These are phyloP conservation scores for Ascoidea tarda DNA, from an alignment of 805 yeast genomes.

Conservation along the genomic window DNA sequence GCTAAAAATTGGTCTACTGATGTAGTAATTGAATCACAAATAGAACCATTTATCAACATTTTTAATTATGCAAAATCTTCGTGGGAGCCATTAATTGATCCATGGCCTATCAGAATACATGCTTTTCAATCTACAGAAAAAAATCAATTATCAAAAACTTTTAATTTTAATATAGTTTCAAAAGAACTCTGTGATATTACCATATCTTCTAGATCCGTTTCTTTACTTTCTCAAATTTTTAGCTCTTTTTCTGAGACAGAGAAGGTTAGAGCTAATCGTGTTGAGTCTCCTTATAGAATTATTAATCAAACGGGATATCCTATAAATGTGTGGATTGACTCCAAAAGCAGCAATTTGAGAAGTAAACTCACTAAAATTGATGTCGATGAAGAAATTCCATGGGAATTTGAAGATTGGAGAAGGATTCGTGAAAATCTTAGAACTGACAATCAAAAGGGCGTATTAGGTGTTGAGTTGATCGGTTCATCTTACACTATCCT, in stretches of 20 bases:
- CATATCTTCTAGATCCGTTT: conserved; percentile 69
- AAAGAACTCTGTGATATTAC: conserved; percentile 67
- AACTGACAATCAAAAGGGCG: conserved; percentile 45
- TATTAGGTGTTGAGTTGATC: conserved; percentile 46
- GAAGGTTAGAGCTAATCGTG: conserved; percentile 47
- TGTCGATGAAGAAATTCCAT: conserved; percentile 41
- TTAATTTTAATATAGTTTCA: conserved; percentile 59
- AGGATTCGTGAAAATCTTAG: conserved; percentile 66
- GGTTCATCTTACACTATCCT: conserved; percentile 42
- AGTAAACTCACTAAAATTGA: conserved; percentile 21
- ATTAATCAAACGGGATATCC: conserved; percentile 77
- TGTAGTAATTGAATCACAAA: conserved; percentile 48
- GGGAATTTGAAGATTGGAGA: conserved; percentile 96
- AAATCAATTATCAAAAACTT: conserved; percentile 20
- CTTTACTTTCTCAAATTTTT: conserved; percentile 57
- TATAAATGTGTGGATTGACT: conserved; percentile 71
- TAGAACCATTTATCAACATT: conserved; percentile 57
- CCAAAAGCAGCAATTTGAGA: conserved; percentile 17
- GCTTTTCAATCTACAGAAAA: conserved; percentile 35
- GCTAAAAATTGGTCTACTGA: conserved; percentile 84
- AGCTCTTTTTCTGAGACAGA: conserved; percentile 37
- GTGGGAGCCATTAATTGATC: conserved; percentile 92
- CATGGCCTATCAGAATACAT: conserved; percentile 70
- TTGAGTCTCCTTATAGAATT: conserved; percentile 66
- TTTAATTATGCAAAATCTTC: conserved; percentile 82